Conservation (phyloP, 495 filamentous ascomycete species). For the Lindgomyces ingoldianus region DNA sequence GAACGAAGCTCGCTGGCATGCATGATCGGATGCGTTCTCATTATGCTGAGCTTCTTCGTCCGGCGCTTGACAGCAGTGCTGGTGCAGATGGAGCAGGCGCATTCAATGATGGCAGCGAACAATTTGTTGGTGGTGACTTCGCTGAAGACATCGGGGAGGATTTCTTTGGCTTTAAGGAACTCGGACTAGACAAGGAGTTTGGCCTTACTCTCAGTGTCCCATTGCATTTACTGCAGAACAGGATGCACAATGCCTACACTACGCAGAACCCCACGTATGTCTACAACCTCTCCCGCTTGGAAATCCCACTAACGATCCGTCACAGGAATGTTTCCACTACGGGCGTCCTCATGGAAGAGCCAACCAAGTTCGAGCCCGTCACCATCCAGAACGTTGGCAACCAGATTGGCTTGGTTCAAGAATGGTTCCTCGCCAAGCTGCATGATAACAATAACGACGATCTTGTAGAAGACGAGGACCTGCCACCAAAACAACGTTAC, state of each 20-base stretch:
- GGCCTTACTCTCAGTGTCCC: slow-evolving; percentile 86
- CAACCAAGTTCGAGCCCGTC: slow-evolving; percentile 74
- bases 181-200: slow-evolving; percentile 88
- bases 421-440: slow-evolving; percentile 87
- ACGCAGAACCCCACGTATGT: slow-evolving; percentile 67
- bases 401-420: slow-evolving; percentile 82
- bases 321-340: slow-evolving; percentile 51
- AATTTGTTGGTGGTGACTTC: slow-evolving; percentile 95
- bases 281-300: slow-evolving; percentile 26
- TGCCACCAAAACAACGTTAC: slow-evolving; percentile 85
- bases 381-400: slow-evolving; percentile 71
- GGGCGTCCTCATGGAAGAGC: slow-evolving; percentile 66
- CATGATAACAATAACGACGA: slow-evolving; percentile 78
- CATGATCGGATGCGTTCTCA: slow-evolving; percentile 92
- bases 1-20: slow-evolving; percentile 76
- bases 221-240: slow-evolving; percentile 87
- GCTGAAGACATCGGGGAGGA: slow-evolving; percentile 97
- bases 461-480: slow-evolving; percentile 90
- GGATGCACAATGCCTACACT: slow-evolving; percentile 79
- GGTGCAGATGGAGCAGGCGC: slow-evolving; percentile 83
- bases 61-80: slow-evolving; percentile 71
- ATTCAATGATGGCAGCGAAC: slow-evolving; percentile 95
- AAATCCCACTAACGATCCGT: slow-evolving; percentile 23
- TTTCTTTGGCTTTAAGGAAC: slow-evolving; percentile 97
- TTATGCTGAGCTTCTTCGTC: slow-evolving; percentile 85